Evolutionary conservation across 805 yeast species (phyloP).

Genomic region (Starmerella cellae): DNA sequence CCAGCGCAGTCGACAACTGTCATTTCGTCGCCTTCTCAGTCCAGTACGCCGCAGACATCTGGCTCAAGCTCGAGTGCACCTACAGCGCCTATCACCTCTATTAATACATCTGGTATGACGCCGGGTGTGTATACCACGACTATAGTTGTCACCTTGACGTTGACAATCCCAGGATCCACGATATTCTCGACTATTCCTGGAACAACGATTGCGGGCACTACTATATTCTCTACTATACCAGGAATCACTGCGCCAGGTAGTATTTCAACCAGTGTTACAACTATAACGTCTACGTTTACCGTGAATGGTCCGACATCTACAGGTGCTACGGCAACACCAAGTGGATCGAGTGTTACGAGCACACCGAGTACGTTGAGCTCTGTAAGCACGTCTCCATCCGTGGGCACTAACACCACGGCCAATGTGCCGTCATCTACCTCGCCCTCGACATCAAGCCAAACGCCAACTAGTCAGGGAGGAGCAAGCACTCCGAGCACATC

Average conservation of each 20-base stretch:
- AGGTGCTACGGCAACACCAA: too few species aligned
- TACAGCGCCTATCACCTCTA: background rate
- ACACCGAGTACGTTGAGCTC: background rate
- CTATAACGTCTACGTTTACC: slow-evolving; percentile 5
- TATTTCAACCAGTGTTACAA: slow-evolving; percentile 1
- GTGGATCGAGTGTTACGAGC: too few species aligned
- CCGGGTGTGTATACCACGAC: slow-evolving; percentile 7
- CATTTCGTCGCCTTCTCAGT: too few species aligned
- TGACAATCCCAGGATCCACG: slow-evolving; percentile 3
- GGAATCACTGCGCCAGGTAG: background rate
- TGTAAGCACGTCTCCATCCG: background rate
- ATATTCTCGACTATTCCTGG: slow-evolving; percentile 15
- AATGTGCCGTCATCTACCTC: background rate
- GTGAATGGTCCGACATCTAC: slow-evolving; percentile 5
- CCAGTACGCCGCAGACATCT: too few species aligned
- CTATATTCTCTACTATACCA: slow-evolving; percentile 4
- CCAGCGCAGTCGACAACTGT: too few species aligned
- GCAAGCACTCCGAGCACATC: too few species aligned
- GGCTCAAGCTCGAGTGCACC: too few species aligned
- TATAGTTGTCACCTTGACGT: background rate
- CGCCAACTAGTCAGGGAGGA: too few species aligned
- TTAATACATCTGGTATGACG: slow-evolving; percentile 1
- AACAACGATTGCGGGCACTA: slow-evolving; percentile 13
- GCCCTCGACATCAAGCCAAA: too few species aligned
- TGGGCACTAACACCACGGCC: background rate